These are phyloP conservation scores for Cnidoscolus chayamansa DNA, from an alignment of 441 rosid genomes.

Conservation along the genomic window DNA sequence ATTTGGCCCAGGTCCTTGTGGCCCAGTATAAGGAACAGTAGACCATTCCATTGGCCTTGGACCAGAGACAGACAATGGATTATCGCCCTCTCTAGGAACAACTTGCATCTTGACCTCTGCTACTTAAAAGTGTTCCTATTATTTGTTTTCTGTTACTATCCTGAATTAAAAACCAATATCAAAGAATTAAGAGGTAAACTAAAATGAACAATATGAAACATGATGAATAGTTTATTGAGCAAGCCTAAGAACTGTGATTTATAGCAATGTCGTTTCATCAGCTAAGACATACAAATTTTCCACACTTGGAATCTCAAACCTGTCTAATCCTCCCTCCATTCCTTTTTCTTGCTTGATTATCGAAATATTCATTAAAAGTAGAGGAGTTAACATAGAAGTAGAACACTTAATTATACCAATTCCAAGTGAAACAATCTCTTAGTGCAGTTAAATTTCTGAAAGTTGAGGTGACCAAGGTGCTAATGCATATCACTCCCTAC, in stretches of 20 bases:
- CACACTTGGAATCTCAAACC: not conserved
- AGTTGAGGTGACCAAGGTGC: not conserved
- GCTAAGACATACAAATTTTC: not conserved
- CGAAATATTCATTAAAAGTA: too few species aligned
- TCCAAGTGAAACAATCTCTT: slow-evolving; percentile 1
- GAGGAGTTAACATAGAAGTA: not conserved
- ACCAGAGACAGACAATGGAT: slow-evolving; percentile 51
- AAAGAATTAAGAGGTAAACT: not conserved
- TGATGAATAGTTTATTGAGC: not conserved
- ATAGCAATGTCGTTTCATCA: not conserved
- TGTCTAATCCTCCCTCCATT: not conserved
- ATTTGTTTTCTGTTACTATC: not conserved
- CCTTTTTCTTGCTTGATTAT: not conserved
- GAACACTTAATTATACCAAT: not conserved
- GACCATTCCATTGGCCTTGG: slow-evolving; percentile 95
- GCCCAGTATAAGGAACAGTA: slow-evolving; percentile 48
- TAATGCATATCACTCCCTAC: not conserved
- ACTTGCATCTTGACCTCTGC: slow-evolving; percentile 55
- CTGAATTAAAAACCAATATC: slow-evolving; percentile 9
- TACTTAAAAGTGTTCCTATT: not conserved
- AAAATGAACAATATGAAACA: not conserved
- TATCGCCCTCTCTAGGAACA: slow-evolving; percentile 56
- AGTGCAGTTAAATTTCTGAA: not conserved
- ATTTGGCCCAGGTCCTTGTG: slow-evolving; percentile 53
- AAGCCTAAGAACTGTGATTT: not conserved